These are phyloP conservation scores for Skeletonema marinoi DNA, from an alignment of 108 stramenopile genomes.

Conservation along the genomic window DNA sequence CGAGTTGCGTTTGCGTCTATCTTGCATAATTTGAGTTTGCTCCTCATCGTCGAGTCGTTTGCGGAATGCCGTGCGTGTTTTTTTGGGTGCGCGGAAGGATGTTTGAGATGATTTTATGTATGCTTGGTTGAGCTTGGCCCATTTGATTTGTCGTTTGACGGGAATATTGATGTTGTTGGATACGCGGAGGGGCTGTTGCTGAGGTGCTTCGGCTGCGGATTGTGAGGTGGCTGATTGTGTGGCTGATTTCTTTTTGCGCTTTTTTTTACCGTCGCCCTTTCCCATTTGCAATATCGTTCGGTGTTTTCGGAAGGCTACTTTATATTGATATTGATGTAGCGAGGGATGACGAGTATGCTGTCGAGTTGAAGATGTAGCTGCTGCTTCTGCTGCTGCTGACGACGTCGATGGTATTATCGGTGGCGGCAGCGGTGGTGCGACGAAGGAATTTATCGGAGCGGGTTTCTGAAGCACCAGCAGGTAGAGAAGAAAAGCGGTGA, in stretches of 20 bases:
- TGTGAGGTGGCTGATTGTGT: constrained; percentile 1
- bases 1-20: constrained; percentile 57
- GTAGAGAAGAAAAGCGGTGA: neutral
- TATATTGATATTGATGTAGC: neutral
- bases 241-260: constrained; percentile 58
- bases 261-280: constrained; percentile 78
- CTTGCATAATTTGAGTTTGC: constrained; percentile 58
- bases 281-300: constrained; percentile 37
- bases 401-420: neutral
- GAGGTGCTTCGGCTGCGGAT: constrained; percentile 12
- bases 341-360: neutral
- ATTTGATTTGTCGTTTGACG: constrained; percentile 72
- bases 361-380: neutral
- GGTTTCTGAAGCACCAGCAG: neutral
- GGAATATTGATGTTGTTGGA: constrained; percentile 75
- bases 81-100: constrained; percentile 62
- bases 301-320: neutral
- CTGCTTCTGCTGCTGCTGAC: neutral
- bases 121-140: constrained; percentile 67
- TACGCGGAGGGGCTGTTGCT: constrained; percentile 44
- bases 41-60: constrained; percentile 69
- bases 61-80: constrained; percentile 64
- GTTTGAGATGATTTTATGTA: constrained; percentile 30
- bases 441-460: neutral
- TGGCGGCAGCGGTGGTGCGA: neutral